Conservation (phyloP, 495 filamentous ascomycete genomes). For the Diplogelasinospora grovesii region DNA sequence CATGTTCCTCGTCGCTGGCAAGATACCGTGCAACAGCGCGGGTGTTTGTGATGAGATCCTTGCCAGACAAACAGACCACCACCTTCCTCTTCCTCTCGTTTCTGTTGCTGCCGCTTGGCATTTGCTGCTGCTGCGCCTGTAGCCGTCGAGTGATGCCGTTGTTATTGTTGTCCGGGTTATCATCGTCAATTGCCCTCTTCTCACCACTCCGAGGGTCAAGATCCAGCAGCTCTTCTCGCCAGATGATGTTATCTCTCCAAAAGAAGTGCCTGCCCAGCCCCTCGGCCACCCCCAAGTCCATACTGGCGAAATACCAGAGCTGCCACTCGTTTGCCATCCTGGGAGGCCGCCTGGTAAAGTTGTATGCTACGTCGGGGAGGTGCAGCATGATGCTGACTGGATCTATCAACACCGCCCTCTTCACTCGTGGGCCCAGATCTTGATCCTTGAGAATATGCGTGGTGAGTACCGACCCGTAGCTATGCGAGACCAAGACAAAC, state of each 20-base stretch:
- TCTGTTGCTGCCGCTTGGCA: conserved; percentile 1
- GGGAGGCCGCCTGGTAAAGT: conserved; percentile 54
- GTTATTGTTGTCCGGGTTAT: too few relatives aligned
- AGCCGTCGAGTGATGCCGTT: too few relatives aligned
- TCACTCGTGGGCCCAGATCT: conserved; percentile 34
- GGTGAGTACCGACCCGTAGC: conserved; percentile 56
- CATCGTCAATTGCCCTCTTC: conserved; percentile 16
- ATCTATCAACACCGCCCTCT: conserved; percentile 51
- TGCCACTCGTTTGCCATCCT: conserved; percentile 54
- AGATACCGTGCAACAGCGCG: conserved; percentile 52
- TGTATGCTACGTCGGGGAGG: conserved; percentile 63
- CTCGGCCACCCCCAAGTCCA: conserved; percentile 55
- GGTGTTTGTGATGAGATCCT: conserved; percentile 61
- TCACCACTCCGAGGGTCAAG: conserved; percentile 9
- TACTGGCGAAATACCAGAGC: conserved; percentile 61
- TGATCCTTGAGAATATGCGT: conserved; percentile 52
- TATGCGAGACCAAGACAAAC: conserved; percentile 52
- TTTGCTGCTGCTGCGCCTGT: too few relatives aligned
- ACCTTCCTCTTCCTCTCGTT: conserved; percentile 29
- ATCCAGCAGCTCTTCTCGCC: conserved; percentile 51
- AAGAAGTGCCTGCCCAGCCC: conserved; percentile 57
- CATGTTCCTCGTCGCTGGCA: conserved; percentile 23
- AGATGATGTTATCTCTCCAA: conserved; percentile 61
- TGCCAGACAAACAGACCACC: conserved; percentile 49
- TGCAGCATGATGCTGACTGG: conserved; percentile 61